Percentiles rank a stretch among this genome's conserved stretches.
phyloP scores from a whole-genome alignment of 208 protist species.

The Trypanosomatidae sp. region DNA sequence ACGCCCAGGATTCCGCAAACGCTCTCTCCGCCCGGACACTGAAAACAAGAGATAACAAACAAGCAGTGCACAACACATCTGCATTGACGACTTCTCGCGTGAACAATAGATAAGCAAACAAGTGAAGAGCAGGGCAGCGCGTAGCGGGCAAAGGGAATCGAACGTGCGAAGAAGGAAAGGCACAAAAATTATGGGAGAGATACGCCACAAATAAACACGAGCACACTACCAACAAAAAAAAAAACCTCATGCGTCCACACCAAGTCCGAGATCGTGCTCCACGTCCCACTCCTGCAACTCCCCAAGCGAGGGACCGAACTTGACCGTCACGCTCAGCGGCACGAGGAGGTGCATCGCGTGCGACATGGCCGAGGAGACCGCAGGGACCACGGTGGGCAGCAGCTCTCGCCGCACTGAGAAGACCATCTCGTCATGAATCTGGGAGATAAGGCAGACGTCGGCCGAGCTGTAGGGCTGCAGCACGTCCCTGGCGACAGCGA shows the following conservation, averaged over 20 bases:
- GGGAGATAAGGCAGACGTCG: constrained; percentile 57
- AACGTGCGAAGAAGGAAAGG: too few species aligned
- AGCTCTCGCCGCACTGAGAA: constrained; percentile 48
- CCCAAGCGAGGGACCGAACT: constrained; percentile 70
- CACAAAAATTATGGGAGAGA: too few species aligned
- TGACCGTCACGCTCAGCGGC: constrained; percentile 55
- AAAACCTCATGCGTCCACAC: constrained; percentile 8
- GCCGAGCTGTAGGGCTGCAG: constrained; percentile 40
- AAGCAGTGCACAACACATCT: too few species aligned
- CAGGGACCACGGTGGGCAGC: constrained; percentile 47
- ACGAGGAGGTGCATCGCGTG: constrained; percentile 73
- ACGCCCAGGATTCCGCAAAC: too few species aligned
- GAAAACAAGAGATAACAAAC: too few species aligned
- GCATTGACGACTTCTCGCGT: too few species aligned
- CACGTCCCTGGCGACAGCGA: constrained; percentile 69
- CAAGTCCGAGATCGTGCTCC: constrained; percentile 75
- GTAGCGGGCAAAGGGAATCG: too few species aligned
- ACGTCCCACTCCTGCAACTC: constrained; percentile 76
- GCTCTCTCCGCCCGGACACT: too few species aligned
- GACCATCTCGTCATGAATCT: constrained; percentile 89
- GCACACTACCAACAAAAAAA: neutral
- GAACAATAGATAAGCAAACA: too few species aligned
- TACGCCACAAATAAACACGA: neutral
- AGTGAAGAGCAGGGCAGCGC: too few species aligned
- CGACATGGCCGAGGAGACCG: constrained; percentile 36